Evolutionary conservation across 768 basidiomycete species (phyloP), one percentile per base, ranked within the genome.

Genomic region (Auricularia heimuer): DNA sequence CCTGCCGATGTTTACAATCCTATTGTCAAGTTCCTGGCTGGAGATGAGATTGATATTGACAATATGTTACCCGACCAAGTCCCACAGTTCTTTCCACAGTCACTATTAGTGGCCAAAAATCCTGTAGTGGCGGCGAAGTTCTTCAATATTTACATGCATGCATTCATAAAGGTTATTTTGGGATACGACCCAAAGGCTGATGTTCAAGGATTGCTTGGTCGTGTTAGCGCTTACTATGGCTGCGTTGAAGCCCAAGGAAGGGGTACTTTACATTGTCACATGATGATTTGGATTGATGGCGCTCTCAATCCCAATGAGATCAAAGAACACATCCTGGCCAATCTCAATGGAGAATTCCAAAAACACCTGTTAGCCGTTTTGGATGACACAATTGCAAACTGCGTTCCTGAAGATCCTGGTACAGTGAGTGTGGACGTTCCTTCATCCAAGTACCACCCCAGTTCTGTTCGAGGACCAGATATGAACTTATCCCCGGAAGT

Each of bases 201-300:
- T 24, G 24, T 24, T 24, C 70, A 68, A 1, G 76, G 80, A 0
- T 58, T 79, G 1, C 64, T 81, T 0, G 80, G 81, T 0, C 3
- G 58, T 2, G 70, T 75, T 0, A 73, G 68, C 10, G 76, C 70
- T 0, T 77, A 77, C 64, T 81, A 80, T 67, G 80, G 80, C 1
- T 75, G 75, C 64, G 75, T 77, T 0, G 78, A 80, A 68, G 74
- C 77, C 1, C 77, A 77, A 67, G 78, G 77, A 1, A 42, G 74
- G 2, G 78, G 79, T 0, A 70, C 77, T 0, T 60, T 80, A 0
- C 79, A 80, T 64, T 76, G 77, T 65, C 79, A 80, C 67, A 73
- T 80, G 72, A 3, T 79, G 1, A 64, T 80, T 1, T 80, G 78
- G 79, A 3, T 80, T 0, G 73, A 75, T 44, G 76, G 76, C 14